A percentile compares a stretch with the other conserved stretches of the same genome.
Conservation (phyloP, 2,329 filamentous ascomycete species). For the Gaeumannomyces sp. region DNA sequence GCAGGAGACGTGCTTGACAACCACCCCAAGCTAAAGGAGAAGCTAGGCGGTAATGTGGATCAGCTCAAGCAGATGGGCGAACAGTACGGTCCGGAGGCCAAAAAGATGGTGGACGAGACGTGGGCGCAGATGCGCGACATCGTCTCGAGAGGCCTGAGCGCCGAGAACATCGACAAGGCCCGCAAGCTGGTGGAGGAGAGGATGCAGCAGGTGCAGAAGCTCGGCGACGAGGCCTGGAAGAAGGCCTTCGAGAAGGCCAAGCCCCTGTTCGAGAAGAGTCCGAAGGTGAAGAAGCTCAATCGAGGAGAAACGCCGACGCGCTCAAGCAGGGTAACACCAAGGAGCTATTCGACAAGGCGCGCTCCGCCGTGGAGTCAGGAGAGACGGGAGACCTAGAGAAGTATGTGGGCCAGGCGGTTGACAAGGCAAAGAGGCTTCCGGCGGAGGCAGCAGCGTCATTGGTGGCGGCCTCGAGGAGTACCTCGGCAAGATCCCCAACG, state of each 20-base stretch:
- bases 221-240: constrained; percentile 67
- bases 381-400: constrained; percentile 52
- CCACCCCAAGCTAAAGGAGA: constrained; percentile 67
- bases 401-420: constrained; percentile 52
- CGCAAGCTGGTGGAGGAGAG: constrained; percentile 64
- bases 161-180: constrained; percentile 45
- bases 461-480: constrained; percentile 53
- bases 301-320: constrained; percentile 61
- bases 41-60: constrained; percentile 61
- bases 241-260: constrained; percentile 66
- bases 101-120: constrained; percentile 68
- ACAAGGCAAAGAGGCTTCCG: constrained; percentile 50
- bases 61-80: constrained; percentile 65
- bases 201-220: constrained; percentile 56
- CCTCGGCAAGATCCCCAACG: constrained; percentile 59
- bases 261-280: constrained; percentile 69
- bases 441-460: constrained; percentile 25
- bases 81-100: constrained; percentile 66
- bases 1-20: constrained; percentile 62
- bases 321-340: constrained; percentile 61
- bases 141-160: constrained; percentile 53
- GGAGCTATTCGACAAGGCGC: constrained; percentile 58
- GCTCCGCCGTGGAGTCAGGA: constrained; percentile 55
- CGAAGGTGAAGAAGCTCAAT: constrained; percentile 67
- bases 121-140: constrained; percentile 62